Percentiles rank a stretch among this genome's conserved stretches.
Conservation (phyloP, 352 stramenopile species). For the Globisporangium iwayamae region DNA sequence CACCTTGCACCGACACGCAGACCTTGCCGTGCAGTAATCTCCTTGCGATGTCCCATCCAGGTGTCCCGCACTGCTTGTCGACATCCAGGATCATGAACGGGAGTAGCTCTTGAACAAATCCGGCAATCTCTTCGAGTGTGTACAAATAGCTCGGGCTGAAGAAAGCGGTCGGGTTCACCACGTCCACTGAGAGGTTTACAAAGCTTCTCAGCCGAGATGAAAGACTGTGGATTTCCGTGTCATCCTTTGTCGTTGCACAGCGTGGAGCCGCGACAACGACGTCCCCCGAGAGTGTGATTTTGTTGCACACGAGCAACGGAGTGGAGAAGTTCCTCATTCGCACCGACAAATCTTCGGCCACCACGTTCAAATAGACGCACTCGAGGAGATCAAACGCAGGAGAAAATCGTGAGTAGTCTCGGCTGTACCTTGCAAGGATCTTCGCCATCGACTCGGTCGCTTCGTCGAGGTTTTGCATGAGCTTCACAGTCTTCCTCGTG, state of each 20-base stretch:
- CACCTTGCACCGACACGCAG: constrained; percentile 30
- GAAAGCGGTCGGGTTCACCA: constrained; percentile 34
- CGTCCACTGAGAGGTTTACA: constrained; percentile 31
- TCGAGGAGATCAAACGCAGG: constrained; percentile 31
- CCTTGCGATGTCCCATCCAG: constrained; percentile 53
- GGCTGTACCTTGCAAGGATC: constrained; percentile 19
- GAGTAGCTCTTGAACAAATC: constrained; percentile 26
- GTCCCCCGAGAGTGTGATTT: constrained; percentile 29
- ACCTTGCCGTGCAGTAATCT: constrained; percentile 58
- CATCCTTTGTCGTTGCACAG: constrained; percentile 1
- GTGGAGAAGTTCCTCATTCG: constrained; percentile 49
- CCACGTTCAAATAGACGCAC: constrained; percentile 26
- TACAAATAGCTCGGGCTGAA: constrained; percentile 59
- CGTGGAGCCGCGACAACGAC: constrained; percentile 29
- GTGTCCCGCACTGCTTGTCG: constrained; percentile 31
- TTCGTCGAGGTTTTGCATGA: constrained; percentile 48
- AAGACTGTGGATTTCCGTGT: constrained; percentile 19
- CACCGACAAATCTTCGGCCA: constrained; percentile 29
- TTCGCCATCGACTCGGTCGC: constrained; percentile 28
- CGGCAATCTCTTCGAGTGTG: constrained; percentile 44
- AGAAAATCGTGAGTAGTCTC: constrained; percentile 20
- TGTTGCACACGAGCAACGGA: constrained; percentile 37
- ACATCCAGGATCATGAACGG: constrained; percentile 44
- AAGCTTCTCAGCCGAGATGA: constrained; percentile 35
- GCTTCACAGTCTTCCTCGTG: constrained; percentile 18